A percentile compares a stretch with the other conserved stretches of the same genome.
phyloP scores from a whole-genome alignment of 164 flowering plant species.

The Dillenia turbinata region DNA sequence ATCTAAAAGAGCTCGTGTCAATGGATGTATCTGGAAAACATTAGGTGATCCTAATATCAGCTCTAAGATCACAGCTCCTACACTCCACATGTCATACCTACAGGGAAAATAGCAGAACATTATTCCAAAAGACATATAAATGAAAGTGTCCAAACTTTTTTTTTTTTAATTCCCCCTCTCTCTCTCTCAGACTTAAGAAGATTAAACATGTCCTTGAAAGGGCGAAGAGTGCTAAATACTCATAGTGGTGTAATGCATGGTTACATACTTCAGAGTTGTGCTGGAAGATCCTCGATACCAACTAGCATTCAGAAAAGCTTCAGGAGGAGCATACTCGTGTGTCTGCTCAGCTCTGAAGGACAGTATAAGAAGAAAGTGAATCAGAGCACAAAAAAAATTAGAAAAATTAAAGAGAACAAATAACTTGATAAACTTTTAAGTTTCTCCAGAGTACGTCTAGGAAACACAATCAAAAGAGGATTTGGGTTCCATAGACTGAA shows the following conservation, averaged over 20 bases:
- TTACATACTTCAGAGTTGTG: constrained; percentile 55
- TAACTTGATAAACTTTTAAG: too few relatives aligned
- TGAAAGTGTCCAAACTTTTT: too few relatives aligned
- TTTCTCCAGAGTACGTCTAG: too few relatives aligned
- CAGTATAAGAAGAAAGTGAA: constrained; percentile 1
- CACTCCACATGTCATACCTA: constrained; percentile 99
- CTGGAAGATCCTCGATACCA: constrained; percentile 67
- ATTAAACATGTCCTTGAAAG: too few relatives aligned
- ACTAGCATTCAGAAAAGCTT: constrained; percentile 72
- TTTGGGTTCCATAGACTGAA: too few relatives aligned
- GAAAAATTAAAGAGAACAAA: constrained; percentile 1
- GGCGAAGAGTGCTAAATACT: too few relatives aligned
- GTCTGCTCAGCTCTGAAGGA: constrained; percentile 87
- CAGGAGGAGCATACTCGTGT: constrained; percentile 84
- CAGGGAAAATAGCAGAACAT: constrained; percentile 5
- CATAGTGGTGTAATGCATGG: background rate
- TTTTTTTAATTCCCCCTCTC: too few relatives aligned
- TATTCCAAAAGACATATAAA: constrained; percentile 1
- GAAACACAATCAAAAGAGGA: too few relatives aligned
- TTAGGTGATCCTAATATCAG: constrained; percentile 89
- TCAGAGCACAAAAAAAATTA: background rate
- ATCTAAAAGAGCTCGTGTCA: constrained; percentile 73
- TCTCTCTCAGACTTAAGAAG: too few relatives aligned
- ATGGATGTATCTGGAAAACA: constrained; percentile 76
- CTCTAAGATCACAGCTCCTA: constrained; percentile 92